Conservation (phyloP, 176 grass and related monocot genomes). For the Puya raimondii region DNA sequence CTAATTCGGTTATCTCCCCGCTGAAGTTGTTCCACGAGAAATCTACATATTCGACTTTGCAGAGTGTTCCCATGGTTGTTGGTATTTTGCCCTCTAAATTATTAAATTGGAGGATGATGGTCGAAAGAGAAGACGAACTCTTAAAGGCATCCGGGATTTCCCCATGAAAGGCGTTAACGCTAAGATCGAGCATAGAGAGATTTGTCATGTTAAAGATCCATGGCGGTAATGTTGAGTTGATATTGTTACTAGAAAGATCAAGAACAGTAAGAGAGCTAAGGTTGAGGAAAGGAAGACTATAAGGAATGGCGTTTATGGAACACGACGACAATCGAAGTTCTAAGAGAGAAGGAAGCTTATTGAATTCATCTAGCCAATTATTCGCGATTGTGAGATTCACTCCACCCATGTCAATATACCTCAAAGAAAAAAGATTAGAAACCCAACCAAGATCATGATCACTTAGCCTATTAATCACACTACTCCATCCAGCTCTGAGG, state of each 20-base stretch:
- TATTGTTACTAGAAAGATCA: slow-evolving; percentile 27
- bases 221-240: slow-evolving; percentile 13
- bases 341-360: slow-evolving; percentile 9
- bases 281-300: slow-evolving; percentile 16
- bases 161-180: slow-evolving; percentile 2
- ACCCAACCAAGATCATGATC: slow-evolving; percentile 8
- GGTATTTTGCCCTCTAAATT: neutral
- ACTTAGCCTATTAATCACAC: no score
- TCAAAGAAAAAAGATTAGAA: slow-evolving; percentile 15
- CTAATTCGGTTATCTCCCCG: neutral
- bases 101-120: no score
- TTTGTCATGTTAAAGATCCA: slow-evolving; percentile 32
- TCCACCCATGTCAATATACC: slow-evolving; percentile 15
- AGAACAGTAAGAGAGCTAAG: slow-evolving; percentile 20
- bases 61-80: neutral
- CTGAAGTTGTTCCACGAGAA: neutral
- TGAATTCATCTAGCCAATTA: slow-evolving; percentile 13
- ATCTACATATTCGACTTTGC: neutral
- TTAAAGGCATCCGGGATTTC: slow-evolving; percentile 10
- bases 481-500: neutral
- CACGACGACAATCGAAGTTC: slow-evolving; percentile 10
- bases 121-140: neutral
- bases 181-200: slow-evolving; percentile 16
- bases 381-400: neutral
- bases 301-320: slow-evolving; percentile 1